These are phyloP conservation scores for Monascus purpureus DNA, from an alignment of 495 filamentous ascomycete species.

Conservation along the genomic window DNA sequence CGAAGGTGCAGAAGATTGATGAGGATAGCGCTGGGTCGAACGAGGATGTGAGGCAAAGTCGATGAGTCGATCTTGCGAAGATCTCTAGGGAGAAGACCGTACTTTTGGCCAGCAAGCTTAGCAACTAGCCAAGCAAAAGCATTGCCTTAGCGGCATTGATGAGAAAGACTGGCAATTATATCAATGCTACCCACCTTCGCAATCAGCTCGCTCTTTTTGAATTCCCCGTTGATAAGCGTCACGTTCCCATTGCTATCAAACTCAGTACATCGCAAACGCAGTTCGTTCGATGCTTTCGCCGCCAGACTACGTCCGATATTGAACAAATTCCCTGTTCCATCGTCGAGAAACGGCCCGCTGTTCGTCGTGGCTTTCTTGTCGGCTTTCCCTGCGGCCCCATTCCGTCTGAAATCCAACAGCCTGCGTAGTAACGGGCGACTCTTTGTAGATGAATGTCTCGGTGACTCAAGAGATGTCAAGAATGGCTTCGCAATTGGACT, in stretches of 20 bases:
- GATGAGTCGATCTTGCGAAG: constrained; percentile 97
- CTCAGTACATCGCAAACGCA: constrained; percentile 81
- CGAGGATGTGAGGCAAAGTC: constrained; percentile 88
- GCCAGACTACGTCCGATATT: constrained; percentile 46
- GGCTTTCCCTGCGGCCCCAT: constrained; percentile 12
- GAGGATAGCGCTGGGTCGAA: constrained; percentile 85
- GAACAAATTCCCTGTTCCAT: constrained; percentile 21
- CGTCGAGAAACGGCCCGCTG: constrained; percentile 17
- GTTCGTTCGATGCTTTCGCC: constrained; percentile 63
- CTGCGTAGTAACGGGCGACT: constrained; percentile 39
- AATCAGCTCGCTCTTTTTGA: constrained; percentile 92
- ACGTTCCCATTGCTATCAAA: constrained; percentile 89
- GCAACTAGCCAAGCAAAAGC: not conserved
- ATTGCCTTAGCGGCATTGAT: too few relatives aligned
- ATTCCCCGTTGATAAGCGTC: constrained; percentile 88
- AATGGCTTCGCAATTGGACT: not conserved
- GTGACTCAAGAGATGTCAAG: not conserved
- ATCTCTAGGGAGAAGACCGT: constrained; percentile 89
- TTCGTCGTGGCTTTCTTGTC: constrained; percentile 10
- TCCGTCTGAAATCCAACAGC: constrained; percentile 35
- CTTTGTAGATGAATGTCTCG: constrained; percentile 27
- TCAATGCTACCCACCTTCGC: constrained; percentile 59
- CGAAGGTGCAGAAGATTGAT: constrained; percentile 90
- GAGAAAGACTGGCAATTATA: not conserved
- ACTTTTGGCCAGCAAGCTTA: constrained; percentile 37